These are phyloP conservation scores for Neophaeococcomyces mojaviensis DNA, from an alignment of 2,329 filamentous ascomycete species.

Conservation along the genomic window DNA sequence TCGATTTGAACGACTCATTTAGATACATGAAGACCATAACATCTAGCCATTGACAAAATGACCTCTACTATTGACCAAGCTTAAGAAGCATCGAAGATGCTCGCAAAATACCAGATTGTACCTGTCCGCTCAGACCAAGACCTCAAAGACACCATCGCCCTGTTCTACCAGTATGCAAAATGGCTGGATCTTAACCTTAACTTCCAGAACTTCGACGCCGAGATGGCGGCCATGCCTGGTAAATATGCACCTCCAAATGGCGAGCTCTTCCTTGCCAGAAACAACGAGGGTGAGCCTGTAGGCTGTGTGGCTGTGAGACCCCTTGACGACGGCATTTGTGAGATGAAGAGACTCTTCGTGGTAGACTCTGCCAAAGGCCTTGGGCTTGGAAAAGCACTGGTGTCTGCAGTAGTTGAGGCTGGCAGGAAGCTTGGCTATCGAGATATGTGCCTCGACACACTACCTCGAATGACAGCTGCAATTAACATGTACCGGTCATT, in stretches of 20 bases:
- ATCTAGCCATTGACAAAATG: background rate
- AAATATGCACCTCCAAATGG: constrained; percentile 45
- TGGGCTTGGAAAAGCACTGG: constrained; percentile 43
- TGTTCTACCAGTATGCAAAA: constrained; percentile 37
- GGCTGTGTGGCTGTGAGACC: constrained; percentile 19
- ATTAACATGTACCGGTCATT: constrained; percentile 41
- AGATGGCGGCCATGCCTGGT: constrained; percentile 48
- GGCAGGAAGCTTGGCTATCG: constrained; percentile 44
- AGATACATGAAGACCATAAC: too few relatives aligned
- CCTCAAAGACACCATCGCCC: constrained; percentile 32
- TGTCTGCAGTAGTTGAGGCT: constrained; percentile 36
- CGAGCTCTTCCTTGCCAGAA: constrained; percentile 41
- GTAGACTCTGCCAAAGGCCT: constrained; percentile 40
- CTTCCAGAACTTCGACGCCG: constrained; percentile 49
- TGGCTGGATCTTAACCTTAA: constrained; percentile 48
- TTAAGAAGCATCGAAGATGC: background rate
- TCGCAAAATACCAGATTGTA: constrained; percentile 10
- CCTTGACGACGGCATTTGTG: constrained; percentile 30
- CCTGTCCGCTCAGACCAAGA: constrained; percentile 37
- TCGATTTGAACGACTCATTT: too few relatives aligned
- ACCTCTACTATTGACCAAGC: background rate
- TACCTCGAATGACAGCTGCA: constrained; percentile 46
- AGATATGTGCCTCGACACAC: constrained; percentile 50
- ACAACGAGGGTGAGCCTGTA: constrained; percentile 16
- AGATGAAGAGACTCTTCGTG: constrained; percentile 54